Evolutionary conservation across 139 green algal species (phyloP).

Genomic region (Diplosphaera chodatii): DNA sequence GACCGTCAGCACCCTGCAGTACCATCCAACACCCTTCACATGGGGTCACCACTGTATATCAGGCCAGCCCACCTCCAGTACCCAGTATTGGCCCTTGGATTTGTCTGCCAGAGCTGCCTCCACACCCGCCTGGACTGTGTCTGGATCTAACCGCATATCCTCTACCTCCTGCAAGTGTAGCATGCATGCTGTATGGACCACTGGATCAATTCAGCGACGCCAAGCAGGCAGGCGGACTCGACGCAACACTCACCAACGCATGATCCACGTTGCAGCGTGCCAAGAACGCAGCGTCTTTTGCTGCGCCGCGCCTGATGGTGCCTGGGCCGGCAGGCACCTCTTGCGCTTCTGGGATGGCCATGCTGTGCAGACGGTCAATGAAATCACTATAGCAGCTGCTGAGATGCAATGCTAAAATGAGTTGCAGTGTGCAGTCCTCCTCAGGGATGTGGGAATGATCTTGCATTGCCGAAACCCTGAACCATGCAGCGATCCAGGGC

Average conservation of each 20-base stretch:
- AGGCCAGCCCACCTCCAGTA: slow-evolving; percentile 16
- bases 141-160: slow-evolving; percentile 15
- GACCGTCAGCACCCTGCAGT: no score
- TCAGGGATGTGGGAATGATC: no score
- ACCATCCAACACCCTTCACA: no score
- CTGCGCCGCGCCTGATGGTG: neutral
- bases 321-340: neutral
- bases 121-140: slow-evolving; percentile 18
- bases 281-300: neutral
- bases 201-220: neutral
- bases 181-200: neutral
- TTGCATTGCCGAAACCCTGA: no score
- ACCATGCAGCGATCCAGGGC: no score
- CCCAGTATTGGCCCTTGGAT: slow-evolving; percentile 14
- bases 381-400: no score
- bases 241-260: neutral
- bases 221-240: no score
- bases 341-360: neutral
- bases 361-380: neutral
- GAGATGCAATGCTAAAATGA: no score
- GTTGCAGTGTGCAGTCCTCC: no score
- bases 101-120: slow-evolving; percentile 5
- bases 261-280: neutral
- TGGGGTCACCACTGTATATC: no score
- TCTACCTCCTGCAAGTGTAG: slow-evolving; percentile 30